Conservation (phyloP, 2,329 filamentous ascomycete species). For the Stachybotrys chartarum region DNA sequence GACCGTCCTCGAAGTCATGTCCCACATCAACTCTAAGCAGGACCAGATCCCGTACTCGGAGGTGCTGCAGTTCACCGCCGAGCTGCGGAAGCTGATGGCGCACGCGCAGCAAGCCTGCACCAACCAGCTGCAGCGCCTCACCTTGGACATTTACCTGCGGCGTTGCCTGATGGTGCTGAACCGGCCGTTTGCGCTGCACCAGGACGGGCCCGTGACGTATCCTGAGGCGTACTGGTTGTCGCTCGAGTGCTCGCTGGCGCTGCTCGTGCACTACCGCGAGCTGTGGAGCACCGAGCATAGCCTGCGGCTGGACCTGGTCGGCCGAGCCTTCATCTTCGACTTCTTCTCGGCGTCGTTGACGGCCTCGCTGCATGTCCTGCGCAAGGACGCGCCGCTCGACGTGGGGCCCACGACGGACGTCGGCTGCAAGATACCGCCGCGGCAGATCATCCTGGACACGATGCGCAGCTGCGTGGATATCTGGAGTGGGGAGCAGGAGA, state of each 20-base stretch:
- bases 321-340: conserved; percentile 24
- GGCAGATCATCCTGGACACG: conserved; percentile 27
- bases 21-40: conserved; percentile 22
- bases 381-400: conserved; percentile 24
- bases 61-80: conserved; percentile 22
- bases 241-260: conserved; percentile 26
- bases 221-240: conserved; percentile 29
- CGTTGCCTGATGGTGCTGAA: conserved; percentile 28
- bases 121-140: conserved; percentile 22
- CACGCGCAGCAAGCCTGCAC: conserved; percentile 20
- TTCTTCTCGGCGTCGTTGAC: conserved; percentile 28
- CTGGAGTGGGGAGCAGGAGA: conserved; percentile 25
- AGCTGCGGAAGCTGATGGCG: conserved; percentile 24
- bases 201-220: conserved; percentile 21
- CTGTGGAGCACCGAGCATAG: conserved; percentile 20
- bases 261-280: conserved; percentile 27
- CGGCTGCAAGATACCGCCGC: conserved; percentile 20
- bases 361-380: conserved; percentile 24
- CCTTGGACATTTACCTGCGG: conserved; percentile 25
- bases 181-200: conserved; percentile 25
- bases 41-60: conserved; percentile 23
- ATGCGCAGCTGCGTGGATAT: conserved; percentile 25
- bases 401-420: conserved; percentile 13
- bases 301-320: conserved; percentile 21
- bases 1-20: conserved; percentile 20